Evolutionary conservation across 2,329 filamentous ascomycete species (phyloP), one percentile per base, ranked within the genome.

Genomic region (Diaporthe nobilis): DNA sequence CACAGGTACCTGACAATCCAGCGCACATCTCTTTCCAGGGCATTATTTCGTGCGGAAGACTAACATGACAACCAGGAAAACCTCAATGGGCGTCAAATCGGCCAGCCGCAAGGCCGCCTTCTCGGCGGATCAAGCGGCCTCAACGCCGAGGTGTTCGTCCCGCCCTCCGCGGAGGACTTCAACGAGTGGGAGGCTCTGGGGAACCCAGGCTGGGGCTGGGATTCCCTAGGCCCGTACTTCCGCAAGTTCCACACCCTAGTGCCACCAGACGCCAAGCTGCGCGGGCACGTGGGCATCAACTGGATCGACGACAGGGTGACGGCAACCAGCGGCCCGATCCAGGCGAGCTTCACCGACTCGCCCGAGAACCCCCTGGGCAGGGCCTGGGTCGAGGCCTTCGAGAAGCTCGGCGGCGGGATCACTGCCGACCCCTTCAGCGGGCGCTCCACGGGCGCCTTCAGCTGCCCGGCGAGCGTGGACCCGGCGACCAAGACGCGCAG

Each of bases 301-400:
- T 37, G 55, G 55, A 58, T 58, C 55, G 55, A 58, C n/a, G 55
- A 58, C 17, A 58, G n/a, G 55, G 55, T 58, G 28, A 58, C 55
- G 8, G 55, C 28, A 13, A 22, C 17, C 6, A 10, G 17, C 17
- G 55, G 55, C 31, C 55, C 55, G 31, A 7, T 58, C 31, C 28
- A 58, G 55, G 55, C 55, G 28, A 58, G 55, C 12, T 58, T 58
- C 55, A 58, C 55, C 9, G 55, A 58, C 13, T 58, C 55, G n/a
- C 55, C 31, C 12, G 55, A 65, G 12, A 71, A 75, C 42, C 73
- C 65, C 17, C 37, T 71, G 73, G 31, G 28, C 8, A 65, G 53
- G 20, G 67, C 67, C 28, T 75, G 73, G 73, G 25, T 63, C 20
- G 49, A 75, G 17, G 39, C 65, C 6, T 49, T 75, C 65, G 39